Evolutionary conservation across 345 rosid species (phyloP), one percentile per base, ranked within the genome.

Genomic region (Schrenkiella parvula): DNA sequence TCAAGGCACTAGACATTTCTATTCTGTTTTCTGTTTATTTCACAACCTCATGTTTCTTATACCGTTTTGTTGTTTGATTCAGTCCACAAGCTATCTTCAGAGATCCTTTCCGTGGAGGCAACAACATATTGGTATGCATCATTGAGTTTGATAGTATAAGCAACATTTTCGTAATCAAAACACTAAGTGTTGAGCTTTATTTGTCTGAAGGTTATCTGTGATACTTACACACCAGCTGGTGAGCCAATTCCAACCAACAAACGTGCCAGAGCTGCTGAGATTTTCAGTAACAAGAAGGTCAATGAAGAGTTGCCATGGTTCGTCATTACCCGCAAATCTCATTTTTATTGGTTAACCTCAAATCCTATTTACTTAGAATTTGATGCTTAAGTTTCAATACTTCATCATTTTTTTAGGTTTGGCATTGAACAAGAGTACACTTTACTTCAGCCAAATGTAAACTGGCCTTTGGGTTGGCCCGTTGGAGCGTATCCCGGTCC

Each of bases 381-480:
- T 25, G 39, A 41, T 55, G 18, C 52, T 56, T 55, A 43, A 14
- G 10, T 47, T 44, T 57, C 52, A 66, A 28, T 47, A 28, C 34
- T 44, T 65, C 1, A 54, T 23, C 21, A 1, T 54, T 56, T 2
- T 59, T 22, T 11, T 43, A 90, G 98, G 99, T 95, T 53, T 68
- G 99, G 99, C 37, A 95, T 91, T 57, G 97, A 95, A 85, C 99
- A 95, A 82, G 99, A 95, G 82, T 95, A 95, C 90, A 91, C 97
- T 73, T 84, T 95, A 64, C 82, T 95, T 67, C 97, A 91, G 79
- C 70, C 80, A 75, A 81, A 95, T 67, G 95, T 91, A 28, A 84
- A 81, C 53, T 95, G 99, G 99, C 99, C 99, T 64, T 82, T 95
- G 85, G 99, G 99, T 69, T 95, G 99, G 99, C 99, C 99, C 9